These are phyloP conservation scores for Glycine latifolia DNA, from an alignment of 306 rosid genomes.

Conservation along the genomic window DNA sequence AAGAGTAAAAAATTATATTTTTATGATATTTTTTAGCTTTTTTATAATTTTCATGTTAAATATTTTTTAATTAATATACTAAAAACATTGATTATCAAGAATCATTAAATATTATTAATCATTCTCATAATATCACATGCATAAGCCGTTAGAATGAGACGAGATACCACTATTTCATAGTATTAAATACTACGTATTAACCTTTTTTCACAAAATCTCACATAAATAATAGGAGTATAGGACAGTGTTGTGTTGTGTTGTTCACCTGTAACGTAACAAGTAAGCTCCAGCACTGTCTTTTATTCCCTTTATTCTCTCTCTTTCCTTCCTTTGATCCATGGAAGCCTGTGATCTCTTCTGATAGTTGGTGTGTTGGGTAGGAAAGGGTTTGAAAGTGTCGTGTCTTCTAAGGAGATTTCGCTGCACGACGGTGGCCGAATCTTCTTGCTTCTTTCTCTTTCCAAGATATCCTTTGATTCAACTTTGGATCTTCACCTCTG, in stretches of 20 bases:
- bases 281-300: constrained; percentile 27
- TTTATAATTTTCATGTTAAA: no score
- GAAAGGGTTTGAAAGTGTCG: constrained; percentile 39
- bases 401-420: constrained; percentile 48
- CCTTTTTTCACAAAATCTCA: not conserved
- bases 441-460: constrained; percentile 40
- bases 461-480: constrained; percentile 46
- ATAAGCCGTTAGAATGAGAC: not conserved
- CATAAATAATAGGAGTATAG: not conserved
- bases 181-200: not conserved
- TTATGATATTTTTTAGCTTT: no score
- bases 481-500: constrained; percentile 34
- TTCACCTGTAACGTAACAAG: constrained; percentile 39
- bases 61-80: no score
- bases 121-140: not conserved
- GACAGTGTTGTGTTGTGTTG: not conserved
- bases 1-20: no score
- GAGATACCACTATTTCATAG: not conserved
- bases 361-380: constrained; percentile 40
- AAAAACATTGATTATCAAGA: no score
- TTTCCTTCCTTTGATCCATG: not conserved
- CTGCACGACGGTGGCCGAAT: constrained; percentile 38
- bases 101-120: not conserved
- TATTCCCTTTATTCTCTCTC: not conserved
- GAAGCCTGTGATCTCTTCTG: not conserved